Conservation (phyloP, 192 early-diverging fungal genomes). For the Lobulomyces angularis region DNA sequence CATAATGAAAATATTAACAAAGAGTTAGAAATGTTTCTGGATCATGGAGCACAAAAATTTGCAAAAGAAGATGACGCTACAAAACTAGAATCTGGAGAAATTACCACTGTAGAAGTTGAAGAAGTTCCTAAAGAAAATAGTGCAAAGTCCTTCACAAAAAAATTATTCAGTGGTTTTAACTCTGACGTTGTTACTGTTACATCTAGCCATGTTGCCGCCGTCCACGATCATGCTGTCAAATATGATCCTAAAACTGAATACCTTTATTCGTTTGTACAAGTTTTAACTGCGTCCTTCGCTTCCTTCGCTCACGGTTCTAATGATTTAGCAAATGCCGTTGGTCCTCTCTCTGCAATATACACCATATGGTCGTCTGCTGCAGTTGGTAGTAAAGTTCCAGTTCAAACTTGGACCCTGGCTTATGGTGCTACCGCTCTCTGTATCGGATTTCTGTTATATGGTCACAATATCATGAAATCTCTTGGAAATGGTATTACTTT, state of each 20-base stretch:
- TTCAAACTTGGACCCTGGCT: slow-evolving; percentile 65
- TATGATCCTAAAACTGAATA: slow-evolving; percentile 65
- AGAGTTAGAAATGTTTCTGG: slow-evolving; percentile 3
- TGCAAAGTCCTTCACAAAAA: slow-evolving; percentile 3
- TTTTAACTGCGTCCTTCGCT: slow-evolving; percentile 66
- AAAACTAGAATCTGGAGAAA: slow-evolving; percentile 12
- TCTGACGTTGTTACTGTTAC: slow-evolving; percentile 27
- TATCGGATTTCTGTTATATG: slow-evolving; percentile 59
- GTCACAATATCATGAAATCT: slow-evolving; percentile 62
- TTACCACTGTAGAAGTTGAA: slow-evolving; percentile 17
- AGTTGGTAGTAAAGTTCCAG: slow-evolving; percentile 37
- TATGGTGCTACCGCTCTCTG: slow-evolving; percentile 65
- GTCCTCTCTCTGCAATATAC: slow-evolving; percentile 65
- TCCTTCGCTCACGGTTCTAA: slow-evolving; percentile 79
- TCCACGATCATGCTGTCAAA: slow-evolving; percentile 52
- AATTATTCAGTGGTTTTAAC: not conserved
- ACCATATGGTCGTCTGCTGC: slow-evolving; percentile 48
- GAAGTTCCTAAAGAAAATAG: slow-evolving; percentile 1
- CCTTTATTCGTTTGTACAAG: slow-evolving; percentile 71
- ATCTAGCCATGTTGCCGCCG: slow-evolving; percentile 13
- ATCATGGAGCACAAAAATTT: slow-evolving; percentile 7
- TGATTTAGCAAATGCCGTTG: slow-evolving; percentile 77
- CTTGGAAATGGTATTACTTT: slow-evolving; percentile 78
- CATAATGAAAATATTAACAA: slow-evolving; percentile 10
- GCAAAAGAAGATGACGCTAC: slow-evolving; percentile 11